Evolutionary conservation across 176 grass and related monocot species (phyloP).

Genomic region (Dendrocalamus sinicus): DNA sequence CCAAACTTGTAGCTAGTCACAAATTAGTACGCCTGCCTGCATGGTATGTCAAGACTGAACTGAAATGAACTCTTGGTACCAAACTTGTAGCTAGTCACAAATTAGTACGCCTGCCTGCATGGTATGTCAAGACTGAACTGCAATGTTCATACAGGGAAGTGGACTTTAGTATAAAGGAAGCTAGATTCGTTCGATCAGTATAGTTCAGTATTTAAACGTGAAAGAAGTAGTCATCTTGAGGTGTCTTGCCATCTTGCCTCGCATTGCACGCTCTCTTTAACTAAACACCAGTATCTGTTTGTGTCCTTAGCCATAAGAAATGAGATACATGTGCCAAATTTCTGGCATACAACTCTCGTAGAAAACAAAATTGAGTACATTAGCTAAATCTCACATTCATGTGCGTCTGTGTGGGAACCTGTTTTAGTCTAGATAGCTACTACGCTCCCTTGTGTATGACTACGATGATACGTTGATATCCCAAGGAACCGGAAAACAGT

Average conservation of each 20-base stretch:
- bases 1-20: neutral
- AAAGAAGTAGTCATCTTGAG: neutral
- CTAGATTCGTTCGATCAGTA: neutral
- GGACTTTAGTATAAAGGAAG: neutral
- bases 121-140: neutral
- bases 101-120: neutral
- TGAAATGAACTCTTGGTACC: neutral
- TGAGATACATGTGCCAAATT: conserved; percentile 21
- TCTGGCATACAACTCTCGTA: neutral
- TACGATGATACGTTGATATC: neutral
- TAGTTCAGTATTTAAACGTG: neutral
- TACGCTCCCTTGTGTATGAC: too few relatives aligned
- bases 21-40: neutral
- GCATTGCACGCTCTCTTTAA: neutral
- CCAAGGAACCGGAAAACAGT: neutral
- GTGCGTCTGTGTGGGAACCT: neutral
- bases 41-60: neutral
- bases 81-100: neutral
- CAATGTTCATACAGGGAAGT: neutral
- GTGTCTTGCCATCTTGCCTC: neutral
- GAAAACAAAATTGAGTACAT: neutral
- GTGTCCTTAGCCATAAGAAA: neutral
- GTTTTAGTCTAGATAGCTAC: neutral
- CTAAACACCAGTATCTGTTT: neutral
- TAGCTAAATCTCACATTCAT: neutral